Percentiles rank a stretch among this genome's conserved stretches.
Evolutionary conservation across 805 yeast genomes (phyloP).

Genomic region (Barnettozyma botsteinii): DNA sequence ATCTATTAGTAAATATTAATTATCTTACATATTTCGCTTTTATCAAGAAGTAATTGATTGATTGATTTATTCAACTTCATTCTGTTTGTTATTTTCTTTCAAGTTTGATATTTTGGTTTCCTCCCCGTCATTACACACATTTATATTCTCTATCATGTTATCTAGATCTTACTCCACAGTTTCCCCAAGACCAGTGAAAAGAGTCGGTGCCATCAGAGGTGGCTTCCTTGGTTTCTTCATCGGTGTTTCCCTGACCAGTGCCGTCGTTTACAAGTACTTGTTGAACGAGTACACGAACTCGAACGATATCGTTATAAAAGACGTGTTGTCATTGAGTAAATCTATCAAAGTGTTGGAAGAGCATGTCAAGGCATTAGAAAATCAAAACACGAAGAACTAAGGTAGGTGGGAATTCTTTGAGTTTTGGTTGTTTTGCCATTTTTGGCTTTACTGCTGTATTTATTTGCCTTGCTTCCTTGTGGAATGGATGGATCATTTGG

Average conservation of each 20-base stretch:
- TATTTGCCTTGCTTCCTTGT: no score
- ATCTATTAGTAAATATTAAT: no score
- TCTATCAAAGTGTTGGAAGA: conserved; percentile 63
- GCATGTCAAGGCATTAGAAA: conserved; percentile 59
- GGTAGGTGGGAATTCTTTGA: neutral
- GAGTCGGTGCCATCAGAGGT: conserved; percentile 39
- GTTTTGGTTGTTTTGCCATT: neutral
- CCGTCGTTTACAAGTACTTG: conserved; percentile 70
- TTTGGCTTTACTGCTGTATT: neutral
- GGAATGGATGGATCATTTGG: no score
- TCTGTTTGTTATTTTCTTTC: no score
- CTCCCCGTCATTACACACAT: no score
- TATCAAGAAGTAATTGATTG: no score
- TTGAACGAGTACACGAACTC: conserved; percentile 72
- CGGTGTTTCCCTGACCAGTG: conserved; percentile 72
- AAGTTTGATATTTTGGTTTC: no score
- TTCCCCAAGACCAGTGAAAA: conserved; percentile 8
- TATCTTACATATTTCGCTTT: no score
- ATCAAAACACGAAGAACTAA: neutral
- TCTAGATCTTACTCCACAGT: conserved; percentile 1
- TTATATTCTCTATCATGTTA: neutral
- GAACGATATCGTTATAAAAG: conserved; percentile 67
- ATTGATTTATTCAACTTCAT: neutral
- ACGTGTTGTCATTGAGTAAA: conserved; percentile 63
- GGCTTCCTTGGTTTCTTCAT: conserved; percentile 69